Base-by-base conservation (phyloP, 805 yeast genomes). In the Saturnispora besseyi region DNA sequence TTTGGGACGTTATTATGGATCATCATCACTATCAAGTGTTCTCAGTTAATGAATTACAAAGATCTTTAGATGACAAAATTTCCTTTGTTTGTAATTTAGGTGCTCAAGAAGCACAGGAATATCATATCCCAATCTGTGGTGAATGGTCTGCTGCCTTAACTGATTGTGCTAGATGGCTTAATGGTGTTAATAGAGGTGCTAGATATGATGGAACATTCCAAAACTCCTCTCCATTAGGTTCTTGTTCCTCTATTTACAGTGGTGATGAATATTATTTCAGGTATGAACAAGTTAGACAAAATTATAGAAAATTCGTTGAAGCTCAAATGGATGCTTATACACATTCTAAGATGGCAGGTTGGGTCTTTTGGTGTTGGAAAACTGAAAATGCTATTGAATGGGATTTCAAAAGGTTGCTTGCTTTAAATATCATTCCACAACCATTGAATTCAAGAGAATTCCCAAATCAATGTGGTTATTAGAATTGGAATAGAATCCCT, bases 291-390 rank as follows among this genome's bases (percentile, higher is more conserved):
- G 75, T 77, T 60, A 78, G 75, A 62, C 60, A 59, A 24, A 72
- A 79, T 55, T 77, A 82, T 44, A 81, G 96, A 65, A 74, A 70
- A 58, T 88, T 74, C 63, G 73, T 89, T 46, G 96, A 90, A 70
- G 96, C 96, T 45, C 96, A 90, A 73, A 70, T 90, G 61, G 96
- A 90, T 63, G 87, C 96, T 1, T 82, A 74, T 61, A 48, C 53
- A 30, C 53, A 62, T 45, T 69, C 66, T 49, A 76, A 75, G 58
- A 75, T 79, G 51, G 76, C 73, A 33, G 98, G 98, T 31, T 90
- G 96, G 96, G 77, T 87, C 51, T 84, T 86, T 73, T 90, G 97
- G 97, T 79, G 84, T 65, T 89, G 87, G 84, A 90, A 89, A 74
- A 85, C 96, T 28, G 96, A 90, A 68, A 68, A 67, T 57, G 72